Percentiles rank a stretch among this genome's conserved stretches.
phyloP scores from a whole-genome alignment of 352 stramenopile genomes.

The Globisporangium cederbergense region DNA sequence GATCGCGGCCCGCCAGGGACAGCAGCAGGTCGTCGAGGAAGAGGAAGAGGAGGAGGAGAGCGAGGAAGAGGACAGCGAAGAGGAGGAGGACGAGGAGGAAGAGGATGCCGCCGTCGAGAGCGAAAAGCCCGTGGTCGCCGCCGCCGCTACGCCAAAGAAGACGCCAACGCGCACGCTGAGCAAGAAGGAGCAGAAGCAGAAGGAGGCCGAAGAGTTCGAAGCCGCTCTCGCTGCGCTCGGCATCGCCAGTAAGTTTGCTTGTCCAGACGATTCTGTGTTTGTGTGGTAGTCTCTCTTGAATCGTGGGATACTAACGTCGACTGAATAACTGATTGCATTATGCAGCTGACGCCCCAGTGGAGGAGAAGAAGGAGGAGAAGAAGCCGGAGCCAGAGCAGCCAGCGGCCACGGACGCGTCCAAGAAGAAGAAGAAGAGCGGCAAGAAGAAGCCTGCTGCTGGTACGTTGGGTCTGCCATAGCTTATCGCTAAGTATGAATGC shows the following conservation, averaged over 20 bases:
- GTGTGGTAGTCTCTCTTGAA: too few species aligned
- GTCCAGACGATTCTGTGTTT: neutral
- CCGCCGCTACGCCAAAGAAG: slow-evolving; percentile 28
- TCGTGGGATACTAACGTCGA: neutral
- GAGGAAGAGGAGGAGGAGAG: slow-evolving; percentile 41
- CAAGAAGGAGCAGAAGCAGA: slow-evolving; percentile 83
- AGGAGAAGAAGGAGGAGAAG: slow-evolving; percentile 41
- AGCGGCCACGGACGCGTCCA: slow-evolving; percentile 28
- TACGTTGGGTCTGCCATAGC: neutral
- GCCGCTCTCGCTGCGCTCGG: slow-evolving; percentile 60
- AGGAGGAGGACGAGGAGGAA: slow-evolving; percentile 31
- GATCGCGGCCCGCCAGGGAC: slow-evolving; percentile 23
- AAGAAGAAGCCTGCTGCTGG: slow-evolving; percentile 43
- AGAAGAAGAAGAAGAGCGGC: slow-evolving; percentile 63
- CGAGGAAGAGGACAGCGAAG: slow-evolving; percentile 29
- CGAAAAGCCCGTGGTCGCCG: slow-evolving; percentile 7
- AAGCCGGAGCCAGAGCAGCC: slow-evolving; percentile 28
- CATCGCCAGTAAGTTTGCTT: slow-evolving; percentile 37
- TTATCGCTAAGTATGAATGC: too few species aligned
- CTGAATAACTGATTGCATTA: neutral
- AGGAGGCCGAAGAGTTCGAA: slow-evolving; percentile 75
- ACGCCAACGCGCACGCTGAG: slow-evolving; percentile 42
- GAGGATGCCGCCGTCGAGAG: slow-evolving; percentile 19
- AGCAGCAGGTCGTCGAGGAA: slow-evolving; percentile 33
- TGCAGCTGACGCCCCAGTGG: slow-evolving; percentile 14